Conservation (phyloP, 371 early-diverging fungal species). For the Apophysomyces trapeziformis region DNA sequence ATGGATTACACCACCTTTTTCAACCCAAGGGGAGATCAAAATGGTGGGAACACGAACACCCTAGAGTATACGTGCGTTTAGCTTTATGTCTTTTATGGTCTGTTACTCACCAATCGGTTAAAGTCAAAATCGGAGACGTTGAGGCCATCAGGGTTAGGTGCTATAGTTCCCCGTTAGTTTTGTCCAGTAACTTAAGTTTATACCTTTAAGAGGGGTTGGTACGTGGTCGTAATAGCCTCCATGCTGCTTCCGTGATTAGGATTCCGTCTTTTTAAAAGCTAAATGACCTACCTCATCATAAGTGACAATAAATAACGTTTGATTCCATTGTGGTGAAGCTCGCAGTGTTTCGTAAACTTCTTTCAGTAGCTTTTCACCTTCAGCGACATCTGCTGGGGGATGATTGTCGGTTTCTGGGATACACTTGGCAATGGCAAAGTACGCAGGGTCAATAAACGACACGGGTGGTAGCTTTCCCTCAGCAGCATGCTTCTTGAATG, state of each 20-base stretch:
- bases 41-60: slow-evolving; percentile 59
- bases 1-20: slow-evolving; percentile 42
- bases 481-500: slow-evolving; percentile 28
- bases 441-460: slow-evolving; percentile 34
- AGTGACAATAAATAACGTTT: slow-evolving; percentile 37
- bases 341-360: slow-evolving; percentile 36
- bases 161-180: background rate
- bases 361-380: slow-evolving; percentile 32
- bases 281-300: slow-evolving; percentile 28
- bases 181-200: background rate
- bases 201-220: slow-evolving; percentile 27
- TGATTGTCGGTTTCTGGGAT: slow-evolving; percentile 31
- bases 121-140: slow-evolving; percentile 30
- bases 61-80: background rate
- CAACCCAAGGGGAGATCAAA: slow-evolving; percentile 50
- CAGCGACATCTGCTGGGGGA: slow-evolving; percentile 31
- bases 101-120: slow-evolving; percentile 21
- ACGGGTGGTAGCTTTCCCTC: slow-evolving; percentile 29
- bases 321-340: slow-evolving; percentile 39
- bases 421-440: slow-evolving; percentile 31
- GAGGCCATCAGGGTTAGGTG: slow-evolving; percentile 38
- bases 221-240: slow-evolving; percentile 35
- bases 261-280: background rate
- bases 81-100: background rate
- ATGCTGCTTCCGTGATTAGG: background rate